Evolutionary conservation across 495 filamentous ascomycete species (phyloP).

Genomic region (Daldinia decipiens): DNA sequence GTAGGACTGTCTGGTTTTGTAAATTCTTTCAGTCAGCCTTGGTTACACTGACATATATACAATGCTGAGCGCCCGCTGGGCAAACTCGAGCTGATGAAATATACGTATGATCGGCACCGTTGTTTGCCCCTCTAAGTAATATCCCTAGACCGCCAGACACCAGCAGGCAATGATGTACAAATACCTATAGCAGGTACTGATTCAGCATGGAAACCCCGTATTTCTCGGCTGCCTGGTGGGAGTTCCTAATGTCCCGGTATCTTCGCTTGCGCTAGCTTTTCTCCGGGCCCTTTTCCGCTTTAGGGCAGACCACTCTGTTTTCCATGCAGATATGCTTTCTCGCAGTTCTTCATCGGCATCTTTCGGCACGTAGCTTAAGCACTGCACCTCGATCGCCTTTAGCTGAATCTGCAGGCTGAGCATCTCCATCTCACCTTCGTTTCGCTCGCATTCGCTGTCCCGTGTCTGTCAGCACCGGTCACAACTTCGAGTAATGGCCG

Average conservation of each 20-base stretch:
- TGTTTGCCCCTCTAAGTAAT: slow-evolving; percentile 24
- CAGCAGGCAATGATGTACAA: slow-evolving; percentile 30
- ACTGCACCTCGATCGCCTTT: slow-evolving; percentile 63
- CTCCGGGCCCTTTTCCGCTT: slow-evolving; percentile 42
- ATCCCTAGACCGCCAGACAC: slow-evolving; percentile 24
- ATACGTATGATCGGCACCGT: slow-evolving; percentile 27
- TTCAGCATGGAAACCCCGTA: slow-evolving; percentile 25
- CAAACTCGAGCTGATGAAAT: slow-evolving; percentile 15
- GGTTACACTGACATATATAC: slow-evolving; percentile 10
- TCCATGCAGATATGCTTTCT: slow-evolving; percentile 58
- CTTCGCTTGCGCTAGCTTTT: slow-evolving; percentile 31
- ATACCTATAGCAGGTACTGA: not conserved
- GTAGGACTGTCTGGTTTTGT: slow-evolving; percentile 7
- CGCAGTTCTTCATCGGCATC: slow-evolving; percentile 55
- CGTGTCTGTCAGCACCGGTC: slow-evolving; percentile 25
- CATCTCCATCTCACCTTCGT: slow-evolving; percentile 56
- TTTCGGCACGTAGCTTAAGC: slow-evolving; percentile 52
- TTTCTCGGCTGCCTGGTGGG: slow-evolving; percentile 26
- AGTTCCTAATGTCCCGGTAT: slow-evolving; percentile 22
- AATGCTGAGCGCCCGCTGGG: slow-evolving; percentile 8
- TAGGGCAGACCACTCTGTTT: slow-evolving; percentile 54
- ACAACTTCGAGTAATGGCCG: not conserved
- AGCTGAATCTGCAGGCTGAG: slow-evolving; percentile 63
- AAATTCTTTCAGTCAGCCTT: slow-evolving; percentile 21
- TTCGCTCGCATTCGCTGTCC: slow-evolving; percentile 51